These are phyloP conservation scores for Earliella scabrosa DNA, from an alignment of 1,284 basidiomycete species.

Conservation along the genomic window DNA sequence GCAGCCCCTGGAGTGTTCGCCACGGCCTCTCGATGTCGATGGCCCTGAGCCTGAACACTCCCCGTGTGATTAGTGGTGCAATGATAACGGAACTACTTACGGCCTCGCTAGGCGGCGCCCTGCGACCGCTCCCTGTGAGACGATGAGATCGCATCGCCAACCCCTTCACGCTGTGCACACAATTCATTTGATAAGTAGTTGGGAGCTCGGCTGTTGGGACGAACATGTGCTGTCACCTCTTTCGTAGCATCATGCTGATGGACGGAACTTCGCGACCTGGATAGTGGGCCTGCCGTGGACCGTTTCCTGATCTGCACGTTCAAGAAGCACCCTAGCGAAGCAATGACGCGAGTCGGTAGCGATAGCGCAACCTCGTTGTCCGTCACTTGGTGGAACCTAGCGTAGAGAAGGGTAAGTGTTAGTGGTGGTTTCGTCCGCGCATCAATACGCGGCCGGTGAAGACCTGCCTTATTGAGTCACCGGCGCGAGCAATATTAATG, in stretches of 20 bases:
- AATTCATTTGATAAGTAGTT: no score
- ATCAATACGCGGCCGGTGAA: neutral
- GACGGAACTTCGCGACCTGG: no score
- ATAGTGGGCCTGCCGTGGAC: no score
- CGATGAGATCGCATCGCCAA: slow-evolving; percentile 15
- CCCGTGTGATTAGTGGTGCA: no score
- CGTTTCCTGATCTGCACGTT: slow-evolving; percentile 17
- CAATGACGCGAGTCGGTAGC: slow-evolving; percentile 1
- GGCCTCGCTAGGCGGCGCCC: no score
- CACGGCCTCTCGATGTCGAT: slow-evolving; percentile 12
- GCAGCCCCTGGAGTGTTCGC: slow-evolving; percentile 19
- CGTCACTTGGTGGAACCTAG: slow-evolving; percentile 17
- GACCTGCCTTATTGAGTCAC: neutral
- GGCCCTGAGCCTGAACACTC: slow-evolving; percentile 9
- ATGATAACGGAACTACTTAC: no score
- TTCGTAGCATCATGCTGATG: no score
- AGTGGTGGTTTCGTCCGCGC: neutral
- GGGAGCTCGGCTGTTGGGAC: no score
- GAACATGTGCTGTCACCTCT: no score
- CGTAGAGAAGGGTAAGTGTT: slow-evolving; percentile 16
- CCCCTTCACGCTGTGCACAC: slow-evolving; percentile 12
- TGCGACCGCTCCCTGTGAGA: no score
- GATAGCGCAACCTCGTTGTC: slow-evolving; percentile 16
- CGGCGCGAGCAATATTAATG: neutral
- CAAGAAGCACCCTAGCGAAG: neutral